phyloP scores from a whole-genome alignment of 1,284 basidiomycete species.

The Malassezia pachydermatis region DNA sequence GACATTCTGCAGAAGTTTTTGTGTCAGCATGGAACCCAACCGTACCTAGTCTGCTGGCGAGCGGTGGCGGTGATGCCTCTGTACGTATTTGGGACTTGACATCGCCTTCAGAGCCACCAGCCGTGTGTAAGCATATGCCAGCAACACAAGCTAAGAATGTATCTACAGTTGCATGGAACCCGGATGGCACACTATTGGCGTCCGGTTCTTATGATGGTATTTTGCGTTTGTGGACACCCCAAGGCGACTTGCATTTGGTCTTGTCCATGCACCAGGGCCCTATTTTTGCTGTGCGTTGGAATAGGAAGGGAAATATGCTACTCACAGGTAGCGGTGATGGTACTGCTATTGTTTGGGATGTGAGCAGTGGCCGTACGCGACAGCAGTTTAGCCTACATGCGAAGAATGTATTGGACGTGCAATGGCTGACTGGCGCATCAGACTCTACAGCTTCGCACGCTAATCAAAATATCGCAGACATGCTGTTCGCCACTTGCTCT shows the following conservation, averaged over 20 bases:
- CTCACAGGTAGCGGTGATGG: slow-evolving; percentile 44
- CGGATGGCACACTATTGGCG: slow-evolving; percentile 45
- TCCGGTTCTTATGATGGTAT: slow-evolving; percentile 47
- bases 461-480: slow-evolving; percentile 28
- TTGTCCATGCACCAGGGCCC: slow-evolving; percentile 49
- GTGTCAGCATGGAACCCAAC: slow-evolving; percentile 47
- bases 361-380: slow-evolving; percentile 42
- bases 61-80: slow-evolving; percentile 46
- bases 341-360: slow-evolving; percentile 47
- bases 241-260: slow-evolving; percentile 46
- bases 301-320: slow-evolving; percentile 42
- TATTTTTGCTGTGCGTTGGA: slow-evolving; percentile 47
- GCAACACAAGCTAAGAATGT: slow-evolving; percentile 45
- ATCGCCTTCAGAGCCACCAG: slow-evolving; percentile 23
- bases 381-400: slow-evolving; percentile 42
- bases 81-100: slow-evolving; percentile 47
- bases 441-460: slow-evolving; percentile 1
- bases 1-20: slow-evolving; percentile 44
- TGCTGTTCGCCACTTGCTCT: slow-evolving; percentile 42
- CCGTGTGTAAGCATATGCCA: slow-evolving; percentile 46
- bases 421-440: slow-evolving; percentile 32
- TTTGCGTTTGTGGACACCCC: slow-evolving; percentile 46
- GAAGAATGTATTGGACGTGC: slow-evolving; percentile 43
- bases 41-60: slow-evolving; percentile 43
- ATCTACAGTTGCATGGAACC: slow-evolving; percentile 46